A percentile compares a stretch with the other conserved stretches of the same genome.
These are phyloP conservation scores for Macrophomina pseudophaseolina DNA, from an alignment of 2,329 filamentous ascomycete genomes.

Conservation along the genomic window DNA sequence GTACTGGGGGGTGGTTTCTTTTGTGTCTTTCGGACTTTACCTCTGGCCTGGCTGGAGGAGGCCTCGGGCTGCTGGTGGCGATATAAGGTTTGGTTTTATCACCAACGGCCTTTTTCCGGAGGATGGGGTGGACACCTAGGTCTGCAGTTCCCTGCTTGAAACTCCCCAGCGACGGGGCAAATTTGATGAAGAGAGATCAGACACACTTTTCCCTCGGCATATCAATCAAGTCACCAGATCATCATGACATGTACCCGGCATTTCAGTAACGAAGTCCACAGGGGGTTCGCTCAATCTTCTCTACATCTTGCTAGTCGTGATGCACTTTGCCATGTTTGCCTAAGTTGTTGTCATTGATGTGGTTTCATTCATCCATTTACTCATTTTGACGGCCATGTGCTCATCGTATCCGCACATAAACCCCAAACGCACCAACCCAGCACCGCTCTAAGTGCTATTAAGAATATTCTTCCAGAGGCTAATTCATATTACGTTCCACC, in stretches of 20 bases:
- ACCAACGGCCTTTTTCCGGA: background rate
- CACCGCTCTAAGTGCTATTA: background rate
- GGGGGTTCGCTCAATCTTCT: background rate
- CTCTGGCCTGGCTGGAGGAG: constrained; percentile 1
- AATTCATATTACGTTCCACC: constrained; percentile 2
- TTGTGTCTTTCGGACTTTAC: background rate
- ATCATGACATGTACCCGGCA: background rate
- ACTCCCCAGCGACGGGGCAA: background rate
- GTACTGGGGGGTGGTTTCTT: background rate
- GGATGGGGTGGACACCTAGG: background rate
- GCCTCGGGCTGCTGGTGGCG: constrained; percentile 17
- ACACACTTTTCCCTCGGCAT: background rate
- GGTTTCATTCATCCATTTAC: background rate
- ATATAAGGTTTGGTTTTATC: background rate
- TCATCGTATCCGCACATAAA: background rate
- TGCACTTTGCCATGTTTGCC: background rate
- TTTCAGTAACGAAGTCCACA: constrained; percentile 5
- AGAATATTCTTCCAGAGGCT: background rate
- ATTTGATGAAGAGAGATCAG: background rate
- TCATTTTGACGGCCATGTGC: background rate
- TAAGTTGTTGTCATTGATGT: background rate
- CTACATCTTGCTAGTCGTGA: background rate
- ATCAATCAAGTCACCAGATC: background rate
- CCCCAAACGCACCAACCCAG: background rate
- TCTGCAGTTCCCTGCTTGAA: background rate